Conservation (phyloP, 176 grass and related monocot genomes). For the Bothriochloa decipiens region DNA sequence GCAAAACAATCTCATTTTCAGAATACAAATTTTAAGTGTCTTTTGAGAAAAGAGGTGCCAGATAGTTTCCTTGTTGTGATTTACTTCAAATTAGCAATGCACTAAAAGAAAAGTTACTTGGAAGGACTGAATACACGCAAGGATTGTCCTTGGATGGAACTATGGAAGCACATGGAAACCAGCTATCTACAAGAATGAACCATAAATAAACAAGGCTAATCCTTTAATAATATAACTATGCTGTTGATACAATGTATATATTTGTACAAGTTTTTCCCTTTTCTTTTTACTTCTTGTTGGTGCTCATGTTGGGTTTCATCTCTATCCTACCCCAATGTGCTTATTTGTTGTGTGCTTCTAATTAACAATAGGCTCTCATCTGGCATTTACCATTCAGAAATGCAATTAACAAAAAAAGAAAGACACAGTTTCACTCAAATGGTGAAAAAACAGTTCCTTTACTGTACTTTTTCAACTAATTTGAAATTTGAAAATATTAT, state of each 20-base stretch:
- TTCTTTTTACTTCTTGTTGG: not conserved
- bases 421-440: conserved; percentile 27
- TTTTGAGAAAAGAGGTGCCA: not conserved
- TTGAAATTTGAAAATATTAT: conserved; percentile 19
- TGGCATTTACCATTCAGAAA: conserved; percentile 22
- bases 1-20: not conserved
- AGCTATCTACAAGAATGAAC: not conserved
- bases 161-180: not conserved
- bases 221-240: not conserved
- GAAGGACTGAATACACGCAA: not conserved
- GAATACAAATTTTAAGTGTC: not conserved
- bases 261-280: not conserved
- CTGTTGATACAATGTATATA: not conserved
- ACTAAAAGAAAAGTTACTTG: not conserved
- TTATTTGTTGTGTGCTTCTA: not conserved
- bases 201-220: not conserved
- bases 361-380: not conserved
- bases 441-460: not conserved
- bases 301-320: not conserved
- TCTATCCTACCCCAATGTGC: not conserved
- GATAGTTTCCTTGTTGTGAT: not conserved
- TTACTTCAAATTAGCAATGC: not conserved
- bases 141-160: not conserved
- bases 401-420: conserved; percentile 2
- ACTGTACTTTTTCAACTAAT: conserved; percentile 2